Base-by-base conservation (phyloP, 257 asterid genomes). In the Nicotiana tabacum region DNA sequence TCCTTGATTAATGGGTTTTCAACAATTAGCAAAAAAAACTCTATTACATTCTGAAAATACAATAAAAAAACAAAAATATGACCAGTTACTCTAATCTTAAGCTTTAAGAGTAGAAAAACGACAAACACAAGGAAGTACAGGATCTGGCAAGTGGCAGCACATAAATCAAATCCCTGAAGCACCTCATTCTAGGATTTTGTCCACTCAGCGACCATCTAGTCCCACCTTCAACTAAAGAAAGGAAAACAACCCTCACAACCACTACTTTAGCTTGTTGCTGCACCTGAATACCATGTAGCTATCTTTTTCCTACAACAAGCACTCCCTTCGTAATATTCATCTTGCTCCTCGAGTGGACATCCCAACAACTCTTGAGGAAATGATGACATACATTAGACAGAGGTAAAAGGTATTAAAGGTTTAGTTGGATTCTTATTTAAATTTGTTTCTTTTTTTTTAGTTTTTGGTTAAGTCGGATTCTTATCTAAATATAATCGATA, bases 281-380 rank as follows among this genome's bases (percentile, higher is more conserved):
- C 58, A 72, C 60, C 37, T 21, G 58, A 4, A 53, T 11, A 46
- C 39, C 27, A 48, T 27, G 80, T 70, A 74, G 39, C 39, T 74
- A 74, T 46, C 35, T 74, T 74, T 74, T 21, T 51, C 62, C 62
- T 18, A 74, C 79, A 74, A 13, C 79, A 74, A 48, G 80, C 80
- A 48, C 43, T 74, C 7, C 80, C 62, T 13, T 13, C 2, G 2
- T 18, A 74, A 48, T 27, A 24, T 48, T 27, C 80, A 48, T 74
- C 24, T 74, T 48, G 39, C 39, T 72, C 79, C 43, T 74, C 39
- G 8, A 74, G 24, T 18, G 65, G 65, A n/a, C 65, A 58, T 18
- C 65, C 65, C 65, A 58, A 58, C 29, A n/a, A n/a, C 65, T 58
- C 65, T 58, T 6, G 65, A n/a, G 65, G 65, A 58, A 18, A 17